These are phyloP conservation scores for Primulina tabacum DNA, from an alignment of 257 asterid species.

Conservation along the genomic window DNA sequence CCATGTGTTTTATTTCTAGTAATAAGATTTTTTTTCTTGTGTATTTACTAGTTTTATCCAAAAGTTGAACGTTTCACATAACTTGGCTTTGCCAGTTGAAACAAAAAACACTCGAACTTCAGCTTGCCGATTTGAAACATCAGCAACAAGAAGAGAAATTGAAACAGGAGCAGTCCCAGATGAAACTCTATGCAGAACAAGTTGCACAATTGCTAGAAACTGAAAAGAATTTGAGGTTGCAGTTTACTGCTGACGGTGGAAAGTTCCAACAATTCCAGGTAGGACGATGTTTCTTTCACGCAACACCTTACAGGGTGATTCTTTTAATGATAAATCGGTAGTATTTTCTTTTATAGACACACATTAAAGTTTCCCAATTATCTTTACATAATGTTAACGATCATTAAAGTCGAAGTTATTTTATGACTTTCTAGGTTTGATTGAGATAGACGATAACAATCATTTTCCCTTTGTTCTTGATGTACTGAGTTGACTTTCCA, in stretches of 20 bases:
- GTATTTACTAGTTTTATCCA: constrained; percentile 16
- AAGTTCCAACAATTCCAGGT: constrained; percentile 99
- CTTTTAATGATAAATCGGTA: background rate
- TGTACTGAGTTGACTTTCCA: too few species aligned
- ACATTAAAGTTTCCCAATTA: background rate
- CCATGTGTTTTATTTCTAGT: constrained; percentile 16
- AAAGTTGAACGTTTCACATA: constrained; percentile 16
- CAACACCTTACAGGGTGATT: background rate
- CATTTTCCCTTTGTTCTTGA: too few species aligned
- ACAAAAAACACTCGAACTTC: constrained; percentile 90
- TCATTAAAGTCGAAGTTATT: background rate
- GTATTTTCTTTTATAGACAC: background rate
- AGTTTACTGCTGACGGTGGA: constrained; percentile 92
- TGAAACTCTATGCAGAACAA: constrained; percentile 92
- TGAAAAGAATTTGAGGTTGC: constrained; percentile 90
- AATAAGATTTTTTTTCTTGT: background rate
- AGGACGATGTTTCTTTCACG: constrained; percentile 3
- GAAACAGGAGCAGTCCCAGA: constrained; percentile 81
- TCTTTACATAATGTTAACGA: background rate
- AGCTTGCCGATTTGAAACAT: constrained; percentile 81
- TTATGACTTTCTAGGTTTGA: too few species aligned
- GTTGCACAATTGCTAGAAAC: constrained; percentile 79
- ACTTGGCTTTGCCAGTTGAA: constrained; percentile 58
- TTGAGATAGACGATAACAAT: too few species aligned
- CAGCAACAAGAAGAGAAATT: constrained; percentile 85